phyloP scores from a whole-genome alignment of 2,329 filamentous ascomycete species.

The Neonectria punicea region DNA sequence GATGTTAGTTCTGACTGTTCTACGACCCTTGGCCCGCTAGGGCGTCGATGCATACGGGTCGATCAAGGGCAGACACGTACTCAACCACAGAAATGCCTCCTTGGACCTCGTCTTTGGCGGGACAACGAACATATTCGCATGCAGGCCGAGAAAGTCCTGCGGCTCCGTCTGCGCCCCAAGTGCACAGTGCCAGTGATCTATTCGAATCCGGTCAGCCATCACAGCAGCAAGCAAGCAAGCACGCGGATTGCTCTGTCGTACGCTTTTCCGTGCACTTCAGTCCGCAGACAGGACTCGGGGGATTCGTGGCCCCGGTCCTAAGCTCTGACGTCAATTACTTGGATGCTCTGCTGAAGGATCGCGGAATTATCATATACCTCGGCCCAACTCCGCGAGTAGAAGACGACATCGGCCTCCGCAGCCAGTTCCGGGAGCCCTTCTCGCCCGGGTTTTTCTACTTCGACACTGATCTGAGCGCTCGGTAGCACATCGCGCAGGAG shows the following conservation, averaged over 20 bases:
- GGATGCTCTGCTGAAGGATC: conserved; percentile 12
- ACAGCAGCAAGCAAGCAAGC: conserved; percentile 11
- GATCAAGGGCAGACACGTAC: conserved; percentile 56
- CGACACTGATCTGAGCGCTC: conserved; percentile 69
- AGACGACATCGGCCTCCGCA: conserved; percentile 73
- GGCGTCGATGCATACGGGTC: conserved; percentile 19
- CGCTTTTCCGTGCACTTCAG: conserved; percentile 57
- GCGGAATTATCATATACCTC: conserved; percentile 58
- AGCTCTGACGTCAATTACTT: conserved; percentile 30
- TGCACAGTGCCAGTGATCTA: conserved; percentile 64
- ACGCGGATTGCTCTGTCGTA: conserved; percentile 47
- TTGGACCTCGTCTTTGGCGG: conserved; percentile 51
- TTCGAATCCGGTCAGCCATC: conserved; percentile 36
- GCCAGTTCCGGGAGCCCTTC: conserved; percentile 69
- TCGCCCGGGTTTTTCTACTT: conserved; percentile 76
- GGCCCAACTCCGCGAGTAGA: conserved; percentile 78
- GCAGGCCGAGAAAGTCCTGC: conserved; percentile 46
- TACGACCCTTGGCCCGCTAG: conserved; percentile 3
- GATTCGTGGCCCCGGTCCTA: conserved; percentile 55
- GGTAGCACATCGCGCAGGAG: conserved; percentile 61
- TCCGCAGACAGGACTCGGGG: conserved; percentile 62
- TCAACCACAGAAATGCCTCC: conserved; percentile 63
- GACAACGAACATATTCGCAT: conserved; percentile 47
- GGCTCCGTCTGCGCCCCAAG: conserved; percentile 67
- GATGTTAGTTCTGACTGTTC: conserved; percentile 35